A percentile compares a stretch with the other conserved stretches of the same genome.
Evolutionary conservation across 257 asterid genomes (phyloP).

Genomic region (Plantago ovata): DNA sequence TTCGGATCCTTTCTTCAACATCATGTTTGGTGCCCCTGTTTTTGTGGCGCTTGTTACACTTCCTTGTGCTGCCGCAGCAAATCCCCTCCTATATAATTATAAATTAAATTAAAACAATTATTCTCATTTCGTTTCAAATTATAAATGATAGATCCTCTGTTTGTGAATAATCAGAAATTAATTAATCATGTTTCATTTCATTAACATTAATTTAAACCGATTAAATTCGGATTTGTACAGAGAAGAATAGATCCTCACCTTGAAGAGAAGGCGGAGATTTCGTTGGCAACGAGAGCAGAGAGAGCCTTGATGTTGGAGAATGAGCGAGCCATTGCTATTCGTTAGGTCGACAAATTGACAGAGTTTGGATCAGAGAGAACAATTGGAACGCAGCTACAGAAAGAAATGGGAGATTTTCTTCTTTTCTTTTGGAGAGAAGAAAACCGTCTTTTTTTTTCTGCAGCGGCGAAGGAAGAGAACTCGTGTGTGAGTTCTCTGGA

Average conservation of each 20-base stretch:
- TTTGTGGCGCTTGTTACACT: conserved; percentile 19
- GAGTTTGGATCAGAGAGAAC: background rate
- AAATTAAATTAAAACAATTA: too few species aligned
- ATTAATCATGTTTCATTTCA: too few species aligned
- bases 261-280: conserved; percentile 28
- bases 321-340: conserved; percentile 39
- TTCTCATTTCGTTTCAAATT: too few species aligned
- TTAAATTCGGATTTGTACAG: too few species aligned
- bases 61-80: conserved; percentile 36
- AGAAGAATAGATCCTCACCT: conserved; percentile 16
- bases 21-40: conserved; percentile 34
- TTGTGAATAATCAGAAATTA: too few species aligned
- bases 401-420: background rate
- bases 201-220: too few species aligned
- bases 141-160: too few species aligned
- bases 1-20: conserved; percentile 41
- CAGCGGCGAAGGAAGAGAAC: conserved; percentile 15
- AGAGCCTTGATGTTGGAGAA: conserved; percentile 32
- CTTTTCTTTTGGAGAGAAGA: background rate
- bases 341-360: background rate
- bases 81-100: conserved; percentile 47
- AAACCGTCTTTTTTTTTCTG: background rate
- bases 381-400: conserved; percentile 17
- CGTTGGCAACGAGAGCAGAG: conserved; percentile 31
- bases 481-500: background rate